A percentile compares a stretch with the other conserved stretches of the same genome.
These are phyloP conservation scores for Urochloa ruziziensis DNA, from an alignment of 176 grass and related monocot genomes.

Conservation along the genomic window DNA sequence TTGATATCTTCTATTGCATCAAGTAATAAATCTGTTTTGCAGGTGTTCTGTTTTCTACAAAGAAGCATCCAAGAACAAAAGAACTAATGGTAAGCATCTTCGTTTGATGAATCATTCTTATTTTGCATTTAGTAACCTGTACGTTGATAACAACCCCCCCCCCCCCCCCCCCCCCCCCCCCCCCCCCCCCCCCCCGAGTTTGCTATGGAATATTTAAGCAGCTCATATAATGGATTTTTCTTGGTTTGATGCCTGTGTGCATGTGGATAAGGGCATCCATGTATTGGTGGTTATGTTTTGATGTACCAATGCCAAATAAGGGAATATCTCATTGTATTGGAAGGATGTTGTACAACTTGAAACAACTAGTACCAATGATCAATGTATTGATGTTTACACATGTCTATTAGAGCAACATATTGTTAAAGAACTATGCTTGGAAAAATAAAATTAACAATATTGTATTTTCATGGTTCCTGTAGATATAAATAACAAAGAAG, in stretches of 20 bases:
- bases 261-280: not conserved
- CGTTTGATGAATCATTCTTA: slow-evolving; percentile 3
- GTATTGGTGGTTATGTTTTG: not conserved
- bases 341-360: slow-evolving; percentile 12
- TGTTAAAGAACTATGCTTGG: not conserved
- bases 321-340: not conserved
- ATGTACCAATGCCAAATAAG: slow-evolving; percentile 9
- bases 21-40: slow-evolving; percentile 31
- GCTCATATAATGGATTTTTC: slow-evolving; percentile 20
- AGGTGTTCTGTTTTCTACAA: slow-evolving; percentile 91
- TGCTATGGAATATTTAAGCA: not conserved
- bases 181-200: too few species aligned
- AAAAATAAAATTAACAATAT: not conserved
- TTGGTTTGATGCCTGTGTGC: slow-evolving; percentile 4
- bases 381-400: not conserved
- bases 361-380: slow-evolving; percentile 14
- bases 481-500: not conserved
- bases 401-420: not conserved
- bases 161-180: too few species aligned
- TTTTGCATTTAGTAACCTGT: not conserved
- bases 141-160: too few species aligned
- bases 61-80: slow-evolving; percentile 98
- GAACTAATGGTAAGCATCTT: slow-evolving; percentile 73
- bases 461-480: slow-evolving; percentile 4
- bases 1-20: slow-evolving; percentile 21